Evolutionary conservation across 139 green algal genomes (phyloP).

Genomic region (Asterochloris sp.): DNA sequence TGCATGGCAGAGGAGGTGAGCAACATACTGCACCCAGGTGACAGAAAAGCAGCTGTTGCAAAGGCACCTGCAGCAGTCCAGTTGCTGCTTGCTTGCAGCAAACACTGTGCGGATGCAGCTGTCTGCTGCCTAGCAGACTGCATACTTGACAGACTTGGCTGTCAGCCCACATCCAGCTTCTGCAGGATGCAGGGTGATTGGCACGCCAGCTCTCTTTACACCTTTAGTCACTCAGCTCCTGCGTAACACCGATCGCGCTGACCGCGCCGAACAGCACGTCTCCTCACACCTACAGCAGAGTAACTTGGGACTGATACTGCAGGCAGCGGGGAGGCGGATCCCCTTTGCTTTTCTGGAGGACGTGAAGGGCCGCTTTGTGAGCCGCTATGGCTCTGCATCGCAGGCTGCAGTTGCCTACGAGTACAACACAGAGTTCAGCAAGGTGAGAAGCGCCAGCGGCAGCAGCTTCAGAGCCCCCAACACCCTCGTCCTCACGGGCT

Average conservation of each 20-base stretch:
- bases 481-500: no score
- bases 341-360: conserved; percentile 92
- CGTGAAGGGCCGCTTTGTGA: conserved; percentile 63
- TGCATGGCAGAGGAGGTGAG: conserved; percentile 83
- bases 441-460: conserved; percentile 50
- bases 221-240: neutral
- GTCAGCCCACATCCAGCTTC: no score
- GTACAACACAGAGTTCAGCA: conserved; percentile 79
- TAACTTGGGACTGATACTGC: neutral
- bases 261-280: neutral
- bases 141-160: neutral
- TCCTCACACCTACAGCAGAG: neutral
- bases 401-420: conserved; percentile 78
- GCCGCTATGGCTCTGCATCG: conserved; percentile 42
- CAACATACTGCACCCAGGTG: neutral
- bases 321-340: conserved; percentile 71
- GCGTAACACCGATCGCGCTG: neutral
- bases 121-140: neutral
- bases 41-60: no score
- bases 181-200: neutral
- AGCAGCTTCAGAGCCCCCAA: no score
- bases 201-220: neutral
- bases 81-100: no score
- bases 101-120: neutral
- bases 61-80: no score